Conservation (phyloP, 352 stramenopile genomes). For the Thalassiosira sp. region DNA sequence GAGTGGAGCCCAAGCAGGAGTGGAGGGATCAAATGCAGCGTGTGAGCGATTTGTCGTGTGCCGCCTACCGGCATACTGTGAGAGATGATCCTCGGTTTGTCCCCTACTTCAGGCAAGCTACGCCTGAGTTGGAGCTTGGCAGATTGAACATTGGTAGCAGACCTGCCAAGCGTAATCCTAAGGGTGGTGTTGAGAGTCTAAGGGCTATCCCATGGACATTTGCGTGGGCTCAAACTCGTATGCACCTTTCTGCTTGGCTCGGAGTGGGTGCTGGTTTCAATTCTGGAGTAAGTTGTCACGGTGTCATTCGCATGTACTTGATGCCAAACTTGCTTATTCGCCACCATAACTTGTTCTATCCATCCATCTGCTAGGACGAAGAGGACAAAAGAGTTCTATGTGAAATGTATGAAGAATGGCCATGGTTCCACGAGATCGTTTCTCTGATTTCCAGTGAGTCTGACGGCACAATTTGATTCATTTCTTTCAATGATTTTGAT, state of each 20-base stretch:
- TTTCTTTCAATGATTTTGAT: no score
- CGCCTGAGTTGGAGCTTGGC: constrained; percentile 85
- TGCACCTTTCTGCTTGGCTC: constrained; percentile 86
- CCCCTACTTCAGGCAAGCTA: constrained; percentile 87
- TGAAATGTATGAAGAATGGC: constrained; percentile 85
- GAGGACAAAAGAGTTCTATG: constrained; percentile 56
- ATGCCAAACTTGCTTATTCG: not conserved
- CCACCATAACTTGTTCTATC: not conserved
- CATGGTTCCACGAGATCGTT: constrained; percentile 86
- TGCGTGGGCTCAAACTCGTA: constrained; percentile 87
- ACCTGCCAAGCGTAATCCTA: constrained; percentile 86
- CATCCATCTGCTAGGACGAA: constrained; percentile 32
- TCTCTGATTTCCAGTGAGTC: constrained; percentile 87
- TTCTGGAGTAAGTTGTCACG: constrained; percentile 36
- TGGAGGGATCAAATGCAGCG: constrained; percentile 84
- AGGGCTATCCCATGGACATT: constrained; percentile 89
- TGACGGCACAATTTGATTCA: no score
- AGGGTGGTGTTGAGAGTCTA: constrained; percentile 86
- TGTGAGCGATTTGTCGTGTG: constrained; percentile 78
- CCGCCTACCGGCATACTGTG: constrained; percentile 84
- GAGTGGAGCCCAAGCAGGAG: constrained; percentile 55
- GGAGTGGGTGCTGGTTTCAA: constrained; percentile 83
- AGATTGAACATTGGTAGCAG: constrained; percentile 86
- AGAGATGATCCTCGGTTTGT: constrained; percentile 85
- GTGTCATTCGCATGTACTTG: not conserved